Percentiles rank a stretch among this genome's conserved stretches.
Conservation (phyloP, 768 basidiomycete genomes). For the Suillus placidus region DNA sequence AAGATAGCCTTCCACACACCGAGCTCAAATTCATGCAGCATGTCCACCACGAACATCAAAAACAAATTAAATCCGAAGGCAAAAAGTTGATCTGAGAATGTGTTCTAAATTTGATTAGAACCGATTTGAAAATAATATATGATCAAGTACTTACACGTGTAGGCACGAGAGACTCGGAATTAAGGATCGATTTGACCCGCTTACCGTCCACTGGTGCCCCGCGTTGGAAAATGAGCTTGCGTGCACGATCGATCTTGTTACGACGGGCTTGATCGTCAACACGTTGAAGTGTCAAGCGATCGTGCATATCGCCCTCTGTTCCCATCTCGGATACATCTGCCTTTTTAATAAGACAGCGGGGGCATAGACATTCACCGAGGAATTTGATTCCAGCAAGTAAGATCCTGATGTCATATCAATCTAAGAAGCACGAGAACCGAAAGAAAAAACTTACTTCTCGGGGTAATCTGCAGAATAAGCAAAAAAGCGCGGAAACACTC, state of each 20-base stretch:
- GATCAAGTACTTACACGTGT: not conserved
- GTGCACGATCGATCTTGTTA: slow-evolving; percentile 2
- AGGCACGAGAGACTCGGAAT: no score
- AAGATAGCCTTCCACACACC: slow-evolving; percentile 42
- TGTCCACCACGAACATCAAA: slow-evolving; percentile 32
- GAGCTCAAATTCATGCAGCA: slow-evolving; percentile 43
- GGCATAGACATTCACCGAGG: slow-evolving; percentile 26
- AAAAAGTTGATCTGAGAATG: slow-evolving; percentile 30
- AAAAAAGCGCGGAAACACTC: slow-evolving; percentile 6
- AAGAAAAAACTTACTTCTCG: slow-evolving; percentile 12
- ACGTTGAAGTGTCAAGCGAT: not conserved
- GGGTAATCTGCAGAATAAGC: slow-evolving; percentile 29
- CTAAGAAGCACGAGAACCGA: not conserved
- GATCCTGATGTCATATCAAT: slow-evolving; percentile 9
- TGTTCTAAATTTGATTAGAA: slow-evolving; percentile 28
- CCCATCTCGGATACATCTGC: slow-evolving; percentile 14
- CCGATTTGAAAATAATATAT: not conserved
- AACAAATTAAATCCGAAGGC: slow-evolving; percentile 26
- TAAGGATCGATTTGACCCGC: no score
- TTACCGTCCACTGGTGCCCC: no score
- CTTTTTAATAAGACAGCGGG: slow-evolving; percentile 18
- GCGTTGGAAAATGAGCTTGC: not conserved
- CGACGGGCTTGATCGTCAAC: not conserved
- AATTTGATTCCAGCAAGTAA: slow-evolving; percentile 27
- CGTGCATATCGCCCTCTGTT: slow-evolving; percentile 8